Evolutionary conservation across 2,329 filamentous ascomycete genomes (phyloP).

Genomic region (Arthrinium phaeospermum): DNA sequence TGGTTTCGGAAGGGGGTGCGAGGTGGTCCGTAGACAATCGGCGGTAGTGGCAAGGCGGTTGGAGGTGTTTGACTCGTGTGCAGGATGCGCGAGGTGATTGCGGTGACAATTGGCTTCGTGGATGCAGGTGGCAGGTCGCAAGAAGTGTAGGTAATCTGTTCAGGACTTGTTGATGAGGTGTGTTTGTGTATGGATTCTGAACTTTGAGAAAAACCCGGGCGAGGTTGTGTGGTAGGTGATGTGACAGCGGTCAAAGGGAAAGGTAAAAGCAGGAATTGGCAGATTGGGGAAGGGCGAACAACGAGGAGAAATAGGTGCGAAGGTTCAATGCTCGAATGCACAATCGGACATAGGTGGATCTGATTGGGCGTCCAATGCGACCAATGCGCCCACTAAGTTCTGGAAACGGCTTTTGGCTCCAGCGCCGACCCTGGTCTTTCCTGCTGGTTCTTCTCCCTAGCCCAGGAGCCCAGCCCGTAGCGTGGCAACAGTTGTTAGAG

Average conservation of each 20-base stretch:
- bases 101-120: neutral
- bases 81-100: neutral
- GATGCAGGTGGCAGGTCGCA: neutral
- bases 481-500: neutral
- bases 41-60: neutral
- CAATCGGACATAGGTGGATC: neutral
- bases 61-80: neutral
- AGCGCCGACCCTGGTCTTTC: neutral
- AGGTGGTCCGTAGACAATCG: constrained; percentile 8
- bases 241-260: constrained; percentile 8
- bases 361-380: neutral
- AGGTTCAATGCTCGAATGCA: neutral
- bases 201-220: neutral
- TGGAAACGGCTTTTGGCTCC: constrained; percentile 19
- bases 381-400: constrained; percentile 5
- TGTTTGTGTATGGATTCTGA: neutral
- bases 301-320: constrained; percentile 5
- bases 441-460: neutral
- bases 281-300: neutral
- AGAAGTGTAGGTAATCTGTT: neutral
- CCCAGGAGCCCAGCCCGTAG: neutral
- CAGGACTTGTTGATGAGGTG: neutral
- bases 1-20: neutral
- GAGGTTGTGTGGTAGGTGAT: neutral
- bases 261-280: neutral